Conservation (phyloP, 805 yeast genomes). For the Lachancea nothofagi region DNA sequence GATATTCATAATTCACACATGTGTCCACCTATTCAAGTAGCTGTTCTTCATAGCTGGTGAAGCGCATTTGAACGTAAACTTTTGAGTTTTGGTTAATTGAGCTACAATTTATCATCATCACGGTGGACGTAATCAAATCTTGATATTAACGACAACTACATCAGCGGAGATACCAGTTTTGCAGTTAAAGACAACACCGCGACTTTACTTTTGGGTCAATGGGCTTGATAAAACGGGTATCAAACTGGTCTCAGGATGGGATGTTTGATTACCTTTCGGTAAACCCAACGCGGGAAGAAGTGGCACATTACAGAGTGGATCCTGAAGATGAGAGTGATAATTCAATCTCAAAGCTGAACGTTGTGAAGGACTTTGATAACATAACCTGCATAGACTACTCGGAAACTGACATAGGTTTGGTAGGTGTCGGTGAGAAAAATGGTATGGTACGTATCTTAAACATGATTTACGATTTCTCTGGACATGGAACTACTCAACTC, state of each 20-base stretch:
- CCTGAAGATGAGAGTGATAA: conserved; percentile 46
- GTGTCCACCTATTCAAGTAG: too few relatives aligned
- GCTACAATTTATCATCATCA: too few relatives aligned
- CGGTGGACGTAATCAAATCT: too few relatives aligned
- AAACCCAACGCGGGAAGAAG: conserved; percentile 77
- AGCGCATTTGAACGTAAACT: too few relatives aligned
- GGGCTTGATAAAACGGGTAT: conserved; percentile 32
- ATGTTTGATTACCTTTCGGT: conserved; percentile 45
- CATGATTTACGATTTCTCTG: conserved; percentile 34
- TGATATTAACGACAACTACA: too few relatives aligned
- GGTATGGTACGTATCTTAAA: conserved; percentile 64
- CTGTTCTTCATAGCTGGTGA: too few relatives aligned
- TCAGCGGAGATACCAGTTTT: too few relatives aligned
- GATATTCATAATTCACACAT: too few relatives aligned
- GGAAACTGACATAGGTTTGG: conserved; percentile 46
- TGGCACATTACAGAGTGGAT: conserved; percentile 56
- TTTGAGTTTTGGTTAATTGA: too few relatives aligned
- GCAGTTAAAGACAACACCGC: too few relatives aligned
- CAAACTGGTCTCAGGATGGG: conserved; percentile 30
- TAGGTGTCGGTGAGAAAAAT: conserved; percentile 69
- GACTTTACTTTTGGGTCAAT: too few relatives aligned
- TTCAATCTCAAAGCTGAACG: conserved; percentile 46
- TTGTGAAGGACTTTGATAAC: conserved; percentile 58
- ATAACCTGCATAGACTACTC: conserved; percentile 67
- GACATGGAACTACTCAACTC: conserved; percentile 15